phyloP scores from a whole-genome alignment of 2,329 filamentous ascomycete genomes.

The Akanthomyces dipterigenus region DNA sequence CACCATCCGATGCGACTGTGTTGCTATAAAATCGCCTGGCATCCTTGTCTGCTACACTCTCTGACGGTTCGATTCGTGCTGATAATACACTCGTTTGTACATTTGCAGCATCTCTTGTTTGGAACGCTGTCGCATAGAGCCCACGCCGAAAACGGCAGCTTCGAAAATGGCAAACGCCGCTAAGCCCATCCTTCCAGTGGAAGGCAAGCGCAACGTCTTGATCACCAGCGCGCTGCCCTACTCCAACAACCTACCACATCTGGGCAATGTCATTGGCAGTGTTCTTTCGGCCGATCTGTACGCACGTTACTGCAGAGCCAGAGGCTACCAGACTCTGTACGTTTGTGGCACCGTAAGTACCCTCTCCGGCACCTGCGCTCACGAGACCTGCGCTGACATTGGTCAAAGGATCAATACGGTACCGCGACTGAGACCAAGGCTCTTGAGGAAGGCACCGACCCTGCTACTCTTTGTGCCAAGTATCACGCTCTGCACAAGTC shows the following conservation, averaged over 20 bases:
- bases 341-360: constrained; percentile 59
- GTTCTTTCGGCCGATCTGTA: constrained; percentile 88
- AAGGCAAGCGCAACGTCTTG: constrained; percentile 78
- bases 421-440: constrained; percentile 96
- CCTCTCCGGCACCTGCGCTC: not conserved
- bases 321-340: constrained; percentile 73
- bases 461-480: constrained; percentile 81
- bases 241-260: constrained; percentile 66
- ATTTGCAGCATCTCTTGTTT: not conserved
- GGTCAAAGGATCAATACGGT: constrained; percentile 73
- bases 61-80: not conserved
- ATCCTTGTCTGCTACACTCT: not conserved
- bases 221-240: constrained; percentile 91
- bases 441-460: constrained; percentile 76
- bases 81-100: not conserved
- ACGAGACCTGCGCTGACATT: not conserved
- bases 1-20: constrained; percentile 4
- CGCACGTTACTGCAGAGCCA: constrained; percentile 71
- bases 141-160: constrained; percentile 1
- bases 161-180: constrained; percentile 10
- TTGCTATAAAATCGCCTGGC: not conserved
- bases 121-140: not conserved
- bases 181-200: constrained; percentile 52
- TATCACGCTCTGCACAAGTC: constrained; percentile 86
- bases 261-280: constrained; percentile 83